Percentiles rank a stretch among this genome's conserved stretches.
Evolutionary conservation across 2,329 filamentous ascomycete species (phyloP).

Genomic region (Raffaelea albimanens): DNA sequence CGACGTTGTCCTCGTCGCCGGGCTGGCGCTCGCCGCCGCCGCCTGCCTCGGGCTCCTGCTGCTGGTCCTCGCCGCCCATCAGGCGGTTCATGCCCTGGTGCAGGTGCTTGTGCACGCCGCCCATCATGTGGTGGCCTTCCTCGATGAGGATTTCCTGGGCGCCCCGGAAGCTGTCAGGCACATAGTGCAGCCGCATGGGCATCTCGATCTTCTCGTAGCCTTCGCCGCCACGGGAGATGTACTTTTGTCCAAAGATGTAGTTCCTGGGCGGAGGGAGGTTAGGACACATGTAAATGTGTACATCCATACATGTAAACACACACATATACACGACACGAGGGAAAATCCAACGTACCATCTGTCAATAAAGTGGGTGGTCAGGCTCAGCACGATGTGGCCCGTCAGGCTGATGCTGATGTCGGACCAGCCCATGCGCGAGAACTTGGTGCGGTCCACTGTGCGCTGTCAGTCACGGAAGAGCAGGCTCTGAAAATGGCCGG

Average conservation of each 20-base stretch:
- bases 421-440: slow-evolving; percentile 86
- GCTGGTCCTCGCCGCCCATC: slow-evolving; percentile 14
- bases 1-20: slow-evolving; percentile 14
- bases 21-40: slow-evolving; percentile 17
- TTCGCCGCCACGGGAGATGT: slow-evolving; percentile 41
- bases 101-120: slow-evolving; percentile 23
- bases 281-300: too few species aligned
- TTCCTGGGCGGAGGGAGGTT: slow-evolving; percentile 39
- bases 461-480: slow-evolving; percentile 4
- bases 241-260: slow-evolving; percentile 80
- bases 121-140: slow-evolving; percentile 18
- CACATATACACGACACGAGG: too few species aligned
- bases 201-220: slow-evolving; percentile 34
- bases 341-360: slow-evolving; percentile 48
- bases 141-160: slow-evolving; percentile 12
- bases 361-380: slow-evolving; percentile 71
- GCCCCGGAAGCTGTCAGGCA: slow-evolving; percentile 11
- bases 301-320: too few species aligned
- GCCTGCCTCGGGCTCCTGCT: slow-evolving; percentile 11
- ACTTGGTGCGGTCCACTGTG: slow-evolving; percentile 62
- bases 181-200: slow-evolving; percentile 15
- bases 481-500: background rate
- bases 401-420: slow-evolving; percentile 71
- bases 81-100: slow-evolving; percentile 28
- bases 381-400: slow-evolving; percentile 65